phyloP scores from a whole-genome alignment of 495 filamentous ascomycete genomes.

The Hypoxylon lenormandii region DNA sequence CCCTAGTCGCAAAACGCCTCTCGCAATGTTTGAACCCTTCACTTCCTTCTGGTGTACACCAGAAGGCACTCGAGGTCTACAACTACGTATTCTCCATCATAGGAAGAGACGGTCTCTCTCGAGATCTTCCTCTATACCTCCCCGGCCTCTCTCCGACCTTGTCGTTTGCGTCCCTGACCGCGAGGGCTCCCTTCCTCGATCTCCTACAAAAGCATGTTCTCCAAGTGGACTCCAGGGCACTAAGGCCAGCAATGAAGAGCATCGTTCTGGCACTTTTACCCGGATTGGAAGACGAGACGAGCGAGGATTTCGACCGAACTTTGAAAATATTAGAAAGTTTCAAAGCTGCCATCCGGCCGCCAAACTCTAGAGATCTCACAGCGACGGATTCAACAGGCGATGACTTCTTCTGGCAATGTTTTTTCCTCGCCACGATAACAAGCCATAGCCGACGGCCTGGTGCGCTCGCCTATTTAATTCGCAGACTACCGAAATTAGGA shows the following conservation, averaged over 20 bases:
- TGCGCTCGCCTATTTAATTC: constrained; percentile 83
- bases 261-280: constrained; percentile 87
- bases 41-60: constrained; percentile 96
- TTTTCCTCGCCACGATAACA: constrained; percentile 92
- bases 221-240: constrained; percentile 71
- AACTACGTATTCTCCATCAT: constrained; percentile 83
- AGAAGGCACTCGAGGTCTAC: constrained; percentile 96
- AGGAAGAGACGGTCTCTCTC: constrained; percentile 77
- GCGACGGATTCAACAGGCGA: constrained; percentile 72
- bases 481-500: constrained; percentile 80
- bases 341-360: constrained; percentile 71
- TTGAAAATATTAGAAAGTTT: constrained; percentile 81
- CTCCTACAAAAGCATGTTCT: constrained; percentile 85
- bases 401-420: constrained; percentile 97
- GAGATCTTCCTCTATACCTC: constrained; percentile 86
- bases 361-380: constrained; percentile 59
- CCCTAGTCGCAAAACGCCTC: constrained; percentile 85
- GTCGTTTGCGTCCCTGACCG: constrained; percentile 90
- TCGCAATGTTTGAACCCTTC: constrained; percentile 95
- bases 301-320: constrained; percentile 94
- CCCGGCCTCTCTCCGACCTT: constrained; percentile 88
- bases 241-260: constrained; percentile 89
- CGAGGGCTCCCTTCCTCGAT: constrained; percentile 83
- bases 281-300: constrained; percentile 93
- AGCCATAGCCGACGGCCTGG: constrained; percentile 84